Conservation (phyloP, 768 basidiomycete species). For the Lentinula edodes region DNA sequence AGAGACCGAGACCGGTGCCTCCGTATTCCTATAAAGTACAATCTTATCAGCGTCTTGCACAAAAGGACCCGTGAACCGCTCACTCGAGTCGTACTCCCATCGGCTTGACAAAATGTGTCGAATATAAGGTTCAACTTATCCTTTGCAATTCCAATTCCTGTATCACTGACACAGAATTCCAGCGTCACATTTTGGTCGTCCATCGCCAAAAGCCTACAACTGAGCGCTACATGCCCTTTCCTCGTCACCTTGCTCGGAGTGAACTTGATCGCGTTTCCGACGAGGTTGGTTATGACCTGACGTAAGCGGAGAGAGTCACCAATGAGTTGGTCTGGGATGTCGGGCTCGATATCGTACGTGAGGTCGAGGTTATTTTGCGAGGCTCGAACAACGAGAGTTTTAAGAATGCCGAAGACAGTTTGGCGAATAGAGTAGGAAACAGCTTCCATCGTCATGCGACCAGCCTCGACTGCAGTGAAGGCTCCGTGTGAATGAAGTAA, state of each 20-base stretch:
- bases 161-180: constrained; percentile 97
- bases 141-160: constrained; percentile 97
- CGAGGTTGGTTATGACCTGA: constrained; percentile 93
- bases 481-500: constrained; percentile 12
- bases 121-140: constrained; percentile 98
- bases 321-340: constrained; percentile 94
- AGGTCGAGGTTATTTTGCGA: constrained; percentile 95
- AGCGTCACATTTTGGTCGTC: constrained; percentile 84
- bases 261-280: constrained; percentile 97
- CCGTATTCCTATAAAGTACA: constrained; percentile 74
- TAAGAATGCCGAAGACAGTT: constrained; percentile 95
- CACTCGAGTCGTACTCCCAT: constrained; percentile 94
- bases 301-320: constrained; percentile 93
- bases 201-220: constrained; percentile 70
- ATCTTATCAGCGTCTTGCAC: constrained; percentile 2
- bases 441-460: constrained; percentile 99
- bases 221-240: constrained; percentile 89
- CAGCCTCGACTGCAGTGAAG: constrained; percentile 76
- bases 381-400: constrained; percentile 95
- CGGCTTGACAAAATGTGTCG: constrained; percentile 98
- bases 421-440: constrained; percentile 98
- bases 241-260: constrained; percentile 73
- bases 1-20: constrained; percentile 92
- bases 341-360: constrained; percentile 92
- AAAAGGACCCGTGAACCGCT: constrained; percentile 22